Evolutionary conservation across 108 stramenopile species (phyloP), one percentile per base, ranked within the genome.

Genomic region (Nitzschia palea): DNA sequence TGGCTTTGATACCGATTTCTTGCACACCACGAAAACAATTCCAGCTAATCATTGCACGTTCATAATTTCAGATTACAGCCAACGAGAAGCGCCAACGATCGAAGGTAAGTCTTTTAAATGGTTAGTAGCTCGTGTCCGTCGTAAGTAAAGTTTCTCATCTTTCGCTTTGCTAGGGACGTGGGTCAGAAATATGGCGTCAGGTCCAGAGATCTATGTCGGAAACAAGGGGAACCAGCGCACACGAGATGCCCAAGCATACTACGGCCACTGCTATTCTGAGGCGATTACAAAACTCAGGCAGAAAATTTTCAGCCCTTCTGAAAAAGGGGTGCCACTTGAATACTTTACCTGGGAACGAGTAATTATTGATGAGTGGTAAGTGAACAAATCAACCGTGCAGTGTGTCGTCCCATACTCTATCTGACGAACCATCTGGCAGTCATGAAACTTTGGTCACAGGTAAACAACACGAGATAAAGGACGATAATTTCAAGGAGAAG

Each of bases 301-400:
- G 29, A 70, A 88, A 33, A 70, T 74, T 10, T 83, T 89, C 67
- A 43, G 74, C 8, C 23, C 34, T 26, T 42, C 59, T 29, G 79
- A 86, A 8, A 84, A 70, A 54, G 90, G 87, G 4, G 73, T 92
- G 17, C 87, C 90, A 12, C 50, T 92, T 3, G 90, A 92, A 48
- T 92, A 82, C 45, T 92, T 87, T 51, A 75, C 79, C 34, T 92
- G 80, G 80, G 82, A 92, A 47, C 63, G 90, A 17, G 62, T 92
- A 26, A 77, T 92, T 28, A 80, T 89, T 30, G 90, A 92, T 62
- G 90, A 92, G 68, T 80, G 83, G n/a, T n/a, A n/a, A n/a, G 9
- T 86, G 87, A 36, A 86, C 86, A 62, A 68, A 56, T 42, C 62
- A 86, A 1, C 40, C 12, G n/a, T n/a, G n/a, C n/a, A n/a, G n/a